These are phyloP conservation scores for Fraxinus xanthoxyloides DNA, from an alignment of 305 asterid species.

Conservation along the genomic window DNA sequence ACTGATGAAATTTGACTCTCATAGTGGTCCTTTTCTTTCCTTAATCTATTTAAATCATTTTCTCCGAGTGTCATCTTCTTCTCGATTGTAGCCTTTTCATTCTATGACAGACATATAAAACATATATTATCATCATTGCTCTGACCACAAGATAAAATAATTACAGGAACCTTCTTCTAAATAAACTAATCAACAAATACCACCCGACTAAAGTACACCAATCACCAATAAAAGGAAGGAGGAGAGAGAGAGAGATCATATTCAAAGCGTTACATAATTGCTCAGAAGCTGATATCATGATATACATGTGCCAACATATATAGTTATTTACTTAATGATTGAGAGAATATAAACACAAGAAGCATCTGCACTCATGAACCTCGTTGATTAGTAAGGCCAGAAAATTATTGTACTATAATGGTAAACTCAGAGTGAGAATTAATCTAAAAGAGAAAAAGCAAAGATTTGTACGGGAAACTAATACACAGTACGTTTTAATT, in stretches of 20 bases:
- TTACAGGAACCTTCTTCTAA: constrained; percentile 13
- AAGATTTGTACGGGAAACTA: background rate
- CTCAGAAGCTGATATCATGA: constrained; percentile 7
- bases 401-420: background rate
- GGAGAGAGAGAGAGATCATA: background rate
- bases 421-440: background rate
- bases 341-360: background rate
- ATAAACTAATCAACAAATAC: background rate
- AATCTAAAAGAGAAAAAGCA: background rate
- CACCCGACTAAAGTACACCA: background rate
- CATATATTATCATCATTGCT: constrained; percentile 3
- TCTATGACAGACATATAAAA: constrained; percentile 38
- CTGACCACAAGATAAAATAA: constrained; percentile 12
- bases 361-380: background rate
- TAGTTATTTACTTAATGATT: background rate
- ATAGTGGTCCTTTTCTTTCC: constrained; percentile 51
- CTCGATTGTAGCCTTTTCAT: constrained; percentile 66
- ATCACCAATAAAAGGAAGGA: background rate
- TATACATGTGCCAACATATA: background rate
- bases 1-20: constrained; percentile 57
- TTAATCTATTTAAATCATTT: constrained; percentile 50
- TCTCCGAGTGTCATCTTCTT: constrained; percentile 63
- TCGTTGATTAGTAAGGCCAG: background rate
- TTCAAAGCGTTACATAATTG: background rate
- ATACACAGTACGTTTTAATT: background rate